A percentile compares a stretch with the other conserved stretches of the same genome.
These are phyloP conservation scores for Geotrichum histeridarum DNA, from an alignment of 1,139 yeast species.

Conservation along the genomic window DNA sequence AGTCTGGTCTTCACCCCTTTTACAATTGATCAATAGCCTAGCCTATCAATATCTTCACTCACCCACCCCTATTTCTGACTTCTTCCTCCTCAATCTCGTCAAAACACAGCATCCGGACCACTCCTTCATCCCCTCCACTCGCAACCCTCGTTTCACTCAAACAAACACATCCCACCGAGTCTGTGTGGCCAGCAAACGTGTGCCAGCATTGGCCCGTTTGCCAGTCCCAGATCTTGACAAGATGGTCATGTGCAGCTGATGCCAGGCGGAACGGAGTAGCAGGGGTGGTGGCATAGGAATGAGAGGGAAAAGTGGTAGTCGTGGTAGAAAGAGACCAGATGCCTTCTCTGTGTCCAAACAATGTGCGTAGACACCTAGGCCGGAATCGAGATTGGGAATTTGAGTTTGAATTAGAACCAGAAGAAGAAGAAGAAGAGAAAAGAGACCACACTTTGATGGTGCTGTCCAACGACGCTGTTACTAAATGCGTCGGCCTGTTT, in stretches of 20 bases:
- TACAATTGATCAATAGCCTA: no score
- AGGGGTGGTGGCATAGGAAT: no score
- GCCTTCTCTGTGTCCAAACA: slow-evolving; percentile 96
- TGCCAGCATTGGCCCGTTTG: slow-evolving; percentile 92
- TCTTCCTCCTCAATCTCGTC: slow-evolving; percentile 34
- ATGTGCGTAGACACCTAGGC: slow-evolving; percentile 72
- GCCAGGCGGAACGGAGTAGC: slow-evolving; percentile 61
- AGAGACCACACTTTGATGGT: slow-evolving; percentile 78
- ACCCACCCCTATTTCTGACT: no score
- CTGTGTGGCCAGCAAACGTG: slow-evolving; percentile 71
- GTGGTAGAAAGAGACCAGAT: slow-evolving; percentile 97
- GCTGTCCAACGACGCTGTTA: slow-evolving; percentile 86
- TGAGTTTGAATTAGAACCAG: slow-evolving; percentile 44
- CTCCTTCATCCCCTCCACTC: slow-evolving; percentile 84
- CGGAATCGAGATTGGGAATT: no score
- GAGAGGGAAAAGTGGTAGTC: slow-evolving; percentile 37
- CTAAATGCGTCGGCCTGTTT: slow-evolving; percentile 62
- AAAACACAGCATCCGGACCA: slow-evolving; percentile 75
- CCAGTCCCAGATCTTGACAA: slow-evolving; percentile 91
- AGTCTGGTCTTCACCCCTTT: no score
- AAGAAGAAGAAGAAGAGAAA: slow-evolving; percentile 49
- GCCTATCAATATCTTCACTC: no score
- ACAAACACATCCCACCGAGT: slow-evolving; percentile 82
- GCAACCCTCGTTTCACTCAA: slow-evolving; percentile 86
- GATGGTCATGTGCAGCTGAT: slow-evolving; percentile 88